These are phyloP conservation scores for Monosporascus ibericus DNA, from an alignment of 2,329 filamentous ascomycete species.

Conservation along the genomic window DNA sequence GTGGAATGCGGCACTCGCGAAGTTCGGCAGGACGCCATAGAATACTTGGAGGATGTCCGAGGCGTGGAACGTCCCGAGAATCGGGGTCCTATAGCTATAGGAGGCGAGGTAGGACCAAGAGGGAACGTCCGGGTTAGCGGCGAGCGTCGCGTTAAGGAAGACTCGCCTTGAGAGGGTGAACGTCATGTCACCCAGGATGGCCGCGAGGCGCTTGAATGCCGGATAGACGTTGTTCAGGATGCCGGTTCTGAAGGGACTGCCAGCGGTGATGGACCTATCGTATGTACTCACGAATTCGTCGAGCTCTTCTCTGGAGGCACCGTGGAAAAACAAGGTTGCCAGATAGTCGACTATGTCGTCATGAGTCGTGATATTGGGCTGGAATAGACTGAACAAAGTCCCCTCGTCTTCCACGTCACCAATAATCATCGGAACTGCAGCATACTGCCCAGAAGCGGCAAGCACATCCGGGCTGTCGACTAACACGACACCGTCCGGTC, in stretches of 20 bases:
- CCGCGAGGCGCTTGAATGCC: conserved; percentile 70
- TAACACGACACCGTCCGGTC: conserved; percentile 61
- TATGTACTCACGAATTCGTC: conserved; percentile 57
- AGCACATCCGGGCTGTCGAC: conserved; percentile 58
- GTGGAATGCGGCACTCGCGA: conserved; percentile 53
- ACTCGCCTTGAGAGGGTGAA: conserved; percentile 67
- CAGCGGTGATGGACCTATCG: conserved; percentile 45
- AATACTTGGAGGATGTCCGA: conserved; percentile 66
- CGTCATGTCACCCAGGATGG: conserved; percentile 67
- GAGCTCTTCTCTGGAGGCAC: conserved; percentile 46
- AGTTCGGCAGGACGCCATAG: conserved; percentile 56
- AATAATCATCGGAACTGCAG: conserved; percentile 57
- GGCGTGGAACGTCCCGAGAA: conserved; percentile 72
- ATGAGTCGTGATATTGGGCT: conserved; percentile 59
- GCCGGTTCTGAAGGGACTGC: conserved; percentile 67
- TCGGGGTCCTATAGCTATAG: conserved; percentile 64
- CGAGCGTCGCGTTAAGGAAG: conserved; percentile 46
- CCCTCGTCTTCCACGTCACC: conserved; percentile 79
- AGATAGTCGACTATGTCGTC: conserved; percentile 58
- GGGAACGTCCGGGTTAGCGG: conserved; percentile 50
- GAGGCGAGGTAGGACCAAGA: conserved; percentile 70
- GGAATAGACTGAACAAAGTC: conserved; percentile 66
- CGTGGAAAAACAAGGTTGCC: conserved; percentile 50
- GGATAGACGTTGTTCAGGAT: conserved; percentile 67
- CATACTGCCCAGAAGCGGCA: conserved; percentile 44